Evolutionary conservation across 1,139 yeast species (phyloP).

Genomic region (Candida albicans): DNA sequence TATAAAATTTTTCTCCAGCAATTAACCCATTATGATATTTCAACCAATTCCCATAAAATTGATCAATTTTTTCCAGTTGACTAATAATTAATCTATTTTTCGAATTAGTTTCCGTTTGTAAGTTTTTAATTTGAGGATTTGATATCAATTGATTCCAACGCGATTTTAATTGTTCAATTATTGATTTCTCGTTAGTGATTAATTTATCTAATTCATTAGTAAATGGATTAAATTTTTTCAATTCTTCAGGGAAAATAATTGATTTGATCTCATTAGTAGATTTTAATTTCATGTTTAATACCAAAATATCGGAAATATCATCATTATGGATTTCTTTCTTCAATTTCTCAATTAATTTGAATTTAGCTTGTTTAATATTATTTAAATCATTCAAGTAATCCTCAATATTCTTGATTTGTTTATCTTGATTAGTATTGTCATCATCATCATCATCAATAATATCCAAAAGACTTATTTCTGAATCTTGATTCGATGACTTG

Average conservation of each 20-base stretch:
- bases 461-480: constrained; percentile 57
- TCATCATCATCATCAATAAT: constrained; percentile 58
- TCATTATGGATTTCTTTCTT: constrained; percentile 75
- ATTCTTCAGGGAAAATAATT: constrained; percentile 66
- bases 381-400: constrained; percentile 47
- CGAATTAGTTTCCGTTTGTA: constrained; percentile 35
- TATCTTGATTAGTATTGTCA: constrained; percentile 40
- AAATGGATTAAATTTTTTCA: constrained; percentile 74
- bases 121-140: constrained; percentile 40
- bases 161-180: constrained; percentile 56
- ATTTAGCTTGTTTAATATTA: constrained; percentile 57
- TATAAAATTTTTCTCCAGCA: constrained; percentile 66
- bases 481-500: constrained; percentile 8
- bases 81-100: constrained; percentile 22
- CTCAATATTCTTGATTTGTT: constrained; percentile 43
- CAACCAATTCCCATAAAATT: constrained; percentile 60
- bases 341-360: constrained; percentile 59
- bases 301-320: constrained; percentile 78
- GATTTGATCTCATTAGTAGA: constrained; percentile 57
- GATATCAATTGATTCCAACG: constrained; percentile 59
- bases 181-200: constrained; percentile 58
- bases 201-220: constrained; percentile 68
- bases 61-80: constrained; percentile 40
- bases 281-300: constrained; percentile 62
- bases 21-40: constrained; percentile 57